Conservation (phyloP, 2,329 filamentous ascomycete species). For the Neocatenulostroma microsporum region DNA sequence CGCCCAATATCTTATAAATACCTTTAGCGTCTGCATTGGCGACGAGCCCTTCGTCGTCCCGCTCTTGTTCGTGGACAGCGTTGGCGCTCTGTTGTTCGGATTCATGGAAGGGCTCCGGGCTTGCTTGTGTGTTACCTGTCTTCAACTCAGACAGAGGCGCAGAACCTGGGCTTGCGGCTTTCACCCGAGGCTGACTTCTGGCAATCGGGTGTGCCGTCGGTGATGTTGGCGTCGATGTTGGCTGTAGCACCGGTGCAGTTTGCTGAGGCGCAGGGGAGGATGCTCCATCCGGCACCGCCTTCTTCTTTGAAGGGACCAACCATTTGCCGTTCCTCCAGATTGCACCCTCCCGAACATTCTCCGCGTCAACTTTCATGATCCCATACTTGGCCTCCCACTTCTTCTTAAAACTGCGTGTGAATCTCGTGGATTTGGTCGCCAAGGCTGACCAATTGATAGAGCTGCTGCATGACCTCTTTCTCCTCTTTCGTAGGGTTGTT, state of each 20-base stretch:
- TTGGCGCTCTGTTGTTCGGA: background rate
- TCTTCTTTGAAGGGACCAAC: too few species aligned
- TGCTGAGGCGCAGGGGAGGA: too few species aligned
- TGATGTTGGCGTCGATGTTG: too few species aligned
- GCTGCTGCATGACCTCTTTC: conserved; percentile 12
- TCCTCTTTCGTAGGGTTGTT: conserved; percentile 8
- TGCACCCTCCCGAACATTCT: too few species aligned
- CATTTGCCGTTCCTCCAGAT: too few species aligned
- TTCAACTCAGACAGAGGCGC: too few species aligned
- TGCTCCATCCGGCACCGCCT: too few species aligned
- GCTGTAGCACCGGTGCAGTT: too few species aligned
- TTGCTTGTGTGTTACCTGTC: background rate
- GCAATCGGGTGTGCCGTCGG: too few species aligned
- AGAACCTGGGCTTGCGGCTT: too few species aligned
- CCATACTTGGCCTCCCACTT: conserved; percentile 2
- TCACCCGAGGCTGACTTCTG: too few species aligned
- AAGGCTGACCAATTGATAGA: conserved; percentile 10
- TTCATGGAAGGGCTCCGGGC: background rate
- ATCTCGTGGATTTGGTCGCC: conserved; percentile 15
- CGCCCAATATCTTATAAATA: conserved; percentile 2
- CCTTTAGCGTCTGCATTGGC: conserved; percentile 6
- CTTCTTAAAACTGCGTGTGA: background rate
- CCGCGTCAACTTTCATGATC: too few species aligned
- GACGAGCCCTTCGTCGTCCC: background rate
- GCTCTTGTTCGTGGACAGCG: background rate